Evolutionary conservation across 139 green algal species (phyloP).

Genomic region (Monoraphidium neglectum): DNA sequence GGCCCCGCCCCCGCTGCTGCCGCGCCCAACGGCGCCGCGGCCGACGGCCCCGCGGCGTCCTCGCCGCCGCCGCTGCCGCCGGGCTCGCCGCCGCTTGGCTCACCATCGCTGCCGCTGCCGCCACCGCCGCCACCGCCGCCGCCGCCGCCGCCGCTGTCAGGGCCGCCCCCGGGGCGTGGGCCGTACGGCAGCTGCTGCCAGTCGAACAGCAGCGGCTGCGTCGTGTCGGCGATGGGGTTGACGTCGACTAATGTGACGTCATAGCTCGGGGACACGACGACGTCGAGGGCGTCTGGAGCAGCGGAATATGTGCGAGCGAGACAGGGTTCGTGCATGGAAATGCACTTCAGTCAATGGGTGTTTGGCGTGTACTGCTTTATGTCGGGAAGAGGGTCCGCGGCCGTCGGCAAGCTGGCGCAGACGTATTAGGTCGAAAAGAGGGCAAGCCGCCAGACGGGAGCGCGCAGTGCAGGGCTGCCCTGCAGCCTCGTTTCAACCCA

Average conservation of each 20-base stretch:
- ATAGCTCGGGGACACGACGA: slow-evolving; percentile 73
- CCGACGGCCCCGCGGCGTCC: no score
- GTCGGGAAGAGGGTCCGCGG: no score
- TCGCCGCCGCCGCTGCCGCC: no score
- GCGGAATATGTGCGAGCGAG: background rate
- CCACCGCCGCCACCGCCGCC: no score
- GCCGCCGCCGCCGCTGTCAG: background rate
- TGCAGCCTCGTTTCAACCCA: background rate
- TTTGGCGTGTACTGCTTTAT: no score
- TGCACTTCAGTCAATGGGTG: background rate
- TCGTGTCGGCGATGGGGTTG: slow-evolving; percentile 80
- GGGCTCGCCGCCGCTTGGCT: no score
- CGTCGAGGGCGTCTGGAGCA: slow-evolving; percentile 65
- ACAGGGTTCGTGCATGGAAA: slow-evolving; percentile 22
- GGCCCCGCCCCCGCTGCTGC: background rate
- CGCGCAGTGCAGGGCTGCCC: background rate
- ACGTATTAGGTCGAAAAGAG: background rate
- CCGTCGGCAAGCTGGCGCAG: background rate
- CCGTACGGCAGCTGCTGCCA: slow-evolving; percentile 72
- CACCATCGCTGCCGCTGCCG: no score
- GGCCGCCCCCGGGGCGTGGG: background rate
- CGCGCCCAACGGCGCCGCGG: no score
- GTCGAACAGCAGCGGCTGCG: slow-evolving; percentile 86
- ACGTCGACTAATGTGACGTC: slow-evolving; percentile 87
- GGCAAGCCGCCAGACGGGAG: background rate